Conservation (phyloP, 2,329 filamentous ascomycete genomes). For the Truncatella angustata region DNA sequence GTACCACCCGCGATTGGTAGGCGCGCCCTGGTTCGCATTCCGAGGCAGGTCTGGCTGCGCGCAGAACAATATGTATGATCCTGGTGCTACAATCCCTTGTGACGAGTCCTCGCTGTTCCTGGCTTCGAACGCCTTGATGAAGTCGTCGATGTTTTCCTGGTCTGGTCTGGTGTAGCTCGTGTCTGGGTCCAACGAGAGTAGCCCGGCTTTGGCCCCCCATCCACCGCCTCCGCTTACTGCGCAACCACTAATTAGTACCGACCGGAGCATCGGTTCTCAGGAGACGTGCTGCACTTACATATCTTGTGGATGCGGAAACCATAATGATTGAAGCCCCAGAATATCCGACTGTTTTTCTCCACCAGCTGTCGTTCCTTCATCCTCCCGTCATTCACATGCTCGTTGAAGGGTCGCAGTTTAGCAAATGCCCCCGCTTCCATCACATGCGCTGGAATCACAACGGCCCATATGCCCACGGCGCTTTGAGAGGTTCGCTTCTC, state of each 20-base stretch:
- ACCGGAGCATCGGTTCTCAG: no score
- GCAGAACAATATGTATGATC: conserved; percentile 67
- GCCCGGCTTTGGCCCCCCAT: conserved; percentile 77
- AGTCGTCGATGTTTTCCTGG: conserved; percentile 51
- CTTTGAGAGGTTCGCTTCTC: conserved; percentile 32
- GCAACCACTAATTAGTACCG: neutral
- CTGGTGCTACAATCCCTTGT: conserved; percentile 58
- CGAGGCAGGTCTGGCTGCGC: conserved; percentile 33
- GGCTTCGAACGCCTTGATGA: conserved; percentile 48
- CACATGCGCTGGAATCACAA: conserved; percentile 53
- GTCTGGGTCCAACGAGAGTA: conserved; percentile 76
- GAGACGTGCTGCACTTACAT: conserved; percentile 31
- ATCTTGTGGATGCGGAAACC: conserved; percentile 48
- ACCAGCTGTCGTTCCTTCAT: conserved; percentile 24
- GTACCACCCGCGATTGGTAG: neutral
- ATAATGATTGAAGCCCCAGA: conserved; percentile 24
- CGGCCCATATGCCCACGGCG: conserved; percentile 69
- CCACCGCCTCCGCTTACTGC: conserved; percentile 78
- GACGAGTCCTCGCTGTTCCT: conserved; percentile 32
- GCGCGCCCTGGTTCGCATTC: neutral
- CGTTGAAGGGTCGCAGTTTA: conserved; percentile 20
- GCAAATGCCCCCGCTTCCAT: conserved; percentile 19
- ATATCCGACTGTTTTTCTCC: conserved; percentile 26
- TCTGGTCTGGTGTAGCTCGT: conserved; percentile 47
- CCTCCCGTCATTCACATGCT: conserved; percentile 15